phyloP scores from a whole-genome alignment of 148 eudicot species.

The Chenopodium album region DNA sequence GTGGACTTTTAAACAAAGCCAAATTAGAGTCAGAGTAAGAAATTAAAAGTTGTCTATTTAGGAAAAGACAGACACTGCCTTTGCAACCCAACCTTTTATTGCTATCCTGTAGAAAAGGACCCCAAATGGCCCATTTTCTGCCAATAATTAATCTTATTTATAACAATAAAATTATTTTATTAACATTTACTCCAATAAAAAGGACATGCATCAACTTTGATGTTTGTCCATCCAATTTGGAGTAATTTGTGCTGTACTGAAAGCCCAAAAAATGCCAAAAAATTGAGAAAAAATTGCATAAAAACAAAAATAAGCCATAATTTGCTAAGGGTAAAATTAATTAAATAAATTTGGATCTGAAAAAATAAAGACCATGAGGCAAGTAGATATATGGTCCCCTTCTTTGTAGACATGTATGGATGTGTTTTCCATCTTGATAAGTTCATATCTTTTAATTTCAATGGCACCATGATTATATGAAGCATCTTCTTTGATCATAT shows the following conservation, averaged over 20 bases:
- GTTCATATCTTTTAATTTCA: neutral
- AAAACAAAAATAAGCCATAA: neutral
- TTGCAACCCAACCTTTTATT: slow-evolving; percentile 23
- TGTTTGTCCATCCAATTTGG: slow-evolving; percentile 13
- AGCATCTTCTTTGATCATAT: neutral
- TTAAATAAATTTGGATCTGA: neutral
- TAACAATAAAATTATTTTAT: too few species aligned
- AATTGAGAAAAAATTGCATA: neutral
- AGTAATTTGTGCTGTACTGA: slow-evolving; percentile 1
- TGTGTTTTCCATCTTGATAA: neutral
- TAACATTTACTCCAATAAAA: neutral
- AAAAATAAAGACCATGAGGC: neutral
- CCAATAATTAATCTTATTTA: neutral
- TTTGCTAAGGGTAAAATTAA: neutral
- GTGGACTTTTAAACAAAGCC: slow-evolving; percentile 44
- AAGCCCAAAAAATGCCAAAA: neutral
- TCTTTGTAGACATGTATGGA: neutral
- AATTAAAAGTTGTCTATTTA: neutral
- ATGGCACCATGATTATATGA: neutral
- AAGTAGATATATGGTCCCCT: slow-evolving; percentile 15
- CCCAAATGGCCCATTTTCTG: slow-evolving; percentile 10
- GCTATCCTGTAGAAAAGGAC: slow-evolving; percentile 1
- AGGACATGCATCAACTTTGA: slow-evolving; percentile 25
- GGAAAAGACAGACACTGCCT: slow-evolving; percentile 41
- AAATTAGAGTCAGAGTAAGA: slow-evolving; percentile 36